phyloP scores from a whole-genome alignment of 306 rosid species.

The Castanospermum australe region DNA sequence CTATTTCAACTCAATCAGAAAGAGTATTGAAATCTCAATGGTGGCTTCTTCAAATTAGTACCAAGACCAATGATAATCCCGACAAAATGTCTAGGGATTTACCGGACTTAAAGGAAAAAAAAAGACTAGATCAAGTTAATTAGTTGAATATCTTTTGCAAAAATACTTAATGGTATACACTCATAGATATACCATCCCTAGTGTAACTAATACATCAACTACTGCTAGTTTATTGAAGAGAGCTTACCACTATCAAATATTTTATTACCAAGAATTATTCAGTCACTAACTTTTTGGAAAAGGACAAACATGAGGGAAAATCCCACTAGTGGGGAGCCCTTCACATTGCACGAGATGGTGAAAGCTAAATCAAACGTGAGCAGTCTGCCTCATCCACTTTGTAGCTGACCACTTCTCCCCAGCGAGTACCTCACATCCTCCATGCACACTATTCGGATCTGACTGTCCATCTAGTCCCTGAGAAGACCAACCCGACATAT shows the following conservation, averaged over 20 bases:
- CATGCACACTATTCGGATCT: slow-evolving; percentile 51
- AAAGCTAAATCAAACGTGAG: slow-evolving; percentile 24
- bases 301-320: slow-evolving; percentile 6
- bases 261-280: slow-evolving; percentile 25
- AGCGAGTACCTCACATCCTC: slow-evolving; percentile 46
- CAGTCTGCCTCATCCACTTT: slow-evolving; percentile 53
- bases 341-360: not conserved
- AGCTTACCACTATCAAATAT: not conserved
- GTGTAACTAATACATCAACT: not conserved
- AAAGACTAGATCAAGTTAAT: not conserved
- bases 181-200: not conserved
- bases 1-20: not conserved
- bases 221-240: slow-evolving; percentile 1
- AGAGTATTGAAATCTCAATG: not conserved
- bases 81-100: not conserved
- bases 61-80: not conserved
- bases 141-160: not conserved
- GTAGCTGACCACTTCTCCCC: slow-evolving; percentile 65
- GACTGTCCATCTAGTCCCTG: slow-evolving; percentile 57
- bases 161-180: not conserved
- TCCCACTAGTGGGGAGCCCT: not conserved
- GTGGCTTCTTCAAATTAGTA: not conserved
- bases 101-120: not conserved
- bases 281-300: not conserved
- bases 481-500: slow-evolving; percentile 8